A percentile compares a stretch with the other conserved stretches of the same genome.
Evolutionary conservation across 305 asterid genomes (phyloP).

Genomic region (Solanum hybrid): DNA sequence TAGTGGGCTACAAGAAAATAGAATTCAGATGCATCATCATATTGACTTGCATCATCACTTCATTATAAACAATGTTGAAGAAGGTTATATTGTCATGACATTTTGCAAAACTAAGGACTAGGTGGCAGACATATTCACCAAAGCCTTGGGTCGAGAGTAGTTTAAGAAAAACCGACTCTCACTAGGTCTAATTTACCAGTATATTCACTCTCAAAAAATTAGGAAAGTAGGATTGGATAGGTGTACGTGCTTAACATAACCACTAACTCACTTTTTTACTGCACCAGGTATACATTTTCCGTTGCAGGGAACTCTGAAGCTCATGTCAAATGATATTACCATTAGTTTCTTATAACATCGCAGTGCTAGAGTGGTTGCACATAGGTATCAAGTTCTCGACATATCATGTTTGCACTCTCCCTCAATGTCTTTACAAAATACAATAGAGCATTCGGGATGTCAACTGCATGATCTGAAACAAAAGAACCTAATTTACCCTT

Average conservation of each 20-base stretch:
- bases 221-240: not conserved
- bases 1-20: not conserved
- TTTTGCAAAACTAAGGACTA: not conserved
- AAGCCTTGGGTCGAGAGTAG: not conserved
- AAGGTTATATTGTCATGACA: not conserved
- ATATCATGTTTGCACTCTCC: too few relatives aligned
- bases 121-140: not conserved
- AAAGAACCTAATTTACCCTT: not conserved
- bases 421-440: not conserved
- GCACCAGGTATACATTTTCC: not conserved
- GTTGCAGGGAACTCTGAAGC: not conserved
- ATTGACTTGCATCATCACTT: not conserved
- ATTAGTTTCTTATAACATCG: not conserved
- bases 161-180: not conserved
- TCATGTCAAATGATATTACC: not conserved
- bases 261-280: not conserved
- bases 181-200: not conserved
- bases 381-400: not conserved
- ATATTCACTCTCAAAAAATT: too few relatives aligned
- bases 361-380: not conserved
- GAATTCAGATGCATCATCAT: too few relatives aligned
- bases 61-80: too few relatives aligned
- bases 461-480: not conserved
- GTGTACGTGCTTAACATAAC: not conserved
- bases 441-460: not conserved